Evolutionary conservation across 441 rosid species (phyloP), one percentile per base, ranked within the genome.

Genomic region (Mallotus repandus): DNA sequence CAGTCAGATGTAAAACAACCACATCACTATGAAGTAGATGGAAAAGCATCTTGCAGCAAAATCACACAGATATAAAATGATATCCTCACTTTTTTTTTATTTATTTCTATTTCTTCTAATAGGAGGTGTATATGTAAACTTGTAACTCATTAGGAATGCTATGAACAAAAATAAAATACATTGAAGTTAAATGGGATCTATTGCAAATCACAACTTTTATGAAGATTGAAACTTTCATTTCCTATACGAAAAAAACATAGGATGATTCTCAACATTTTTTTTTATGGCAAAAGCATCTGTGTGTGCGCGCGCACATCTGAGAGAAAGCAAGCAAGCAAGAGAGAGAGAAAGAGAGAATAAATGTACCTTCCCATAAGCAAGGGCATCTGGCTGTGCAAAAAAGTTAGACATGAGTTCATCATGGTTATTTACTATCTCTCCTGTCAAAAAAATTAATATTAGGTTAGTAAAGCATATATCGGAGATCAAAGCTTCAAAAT

Each of bases 371-470:
- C 98, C 99, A 75, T 85, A 90, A 43, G 99, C 98, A 63, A 95
- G 91, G 63, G 98, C 99, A 89, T 93, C 98, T 32, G 99, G 97
- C 80, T 95, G 97, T 56, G 99, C 99, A 69, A 95, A 95, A 80
- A 95, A 95, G 93, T 95, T 95, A 55, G 98, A 95, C 99, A 93
- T 93, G 77, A 95, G 97, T 82, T 95, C 99, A 62, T 95, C 98
- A 74, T 95, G 99, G 87, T 95, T 95, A 69, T 83, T 93, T 49
- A 93, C 99, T 60, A 87, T 81, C 85, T 95, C 99, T 66, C 93
- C 99, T 93, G 84, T 60, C 22, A 74, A 72, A 76, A 38, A 77
- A 65, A 75, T 54, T 49, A 52, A 62, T 56, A 11, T 55, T 19
- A 71, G 59, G 49, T 48, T 48, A 43, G 56, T 49, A 21, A 53